Conservation (phyloP, 139 green algal genomes). For the Chlorella vulgaris region DNA sequence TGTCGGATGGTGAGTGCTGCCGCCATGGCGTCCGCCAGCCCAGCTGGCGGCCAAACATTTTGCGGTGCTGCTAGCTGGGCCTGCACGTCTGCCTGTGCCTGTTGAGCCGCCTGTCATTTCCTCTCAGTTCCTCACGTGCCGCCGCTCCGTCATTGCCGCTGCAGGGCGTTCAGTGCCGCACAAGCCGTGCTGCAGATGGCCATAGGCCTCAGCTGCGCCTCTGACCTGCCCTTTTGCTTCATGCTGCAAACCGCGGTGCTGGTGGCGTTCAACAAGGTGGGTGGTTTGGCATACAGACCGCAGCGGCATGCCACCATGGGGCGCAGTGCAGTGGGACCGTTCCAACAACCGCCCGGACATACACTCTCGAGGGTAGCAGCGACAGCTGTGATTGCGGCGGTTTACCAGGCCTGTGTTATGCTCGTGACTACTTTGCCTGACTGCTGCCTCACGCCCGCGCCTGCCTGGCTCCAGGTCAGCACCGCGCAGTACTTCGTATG, state of each 20-base stretch:
- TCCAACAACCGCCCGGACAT: background rate
- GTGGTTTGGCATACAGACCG: background rate
- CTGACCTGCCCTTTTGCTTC: constrained; percentile 39
- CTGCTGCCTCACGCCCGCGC: too few relatives aligned
- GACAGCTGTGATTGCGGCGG: constrained; percentile 10
- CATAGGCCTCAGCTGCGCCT: constrained; percentile 22
- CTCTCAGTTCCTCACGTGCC: background rate
- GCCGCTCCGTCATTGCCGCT: background rate
- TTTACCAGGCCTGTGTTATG: too few relatives aligned
- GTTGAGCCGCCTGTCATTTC: too few relatives aligned
- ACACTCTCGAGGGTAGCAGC: too few relatives aligned
- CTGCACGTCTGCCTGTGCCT: too few relatives aligned
- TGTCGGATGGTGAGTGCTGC: constrained; percentile 23
- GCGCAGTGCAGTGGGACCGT: background rate
- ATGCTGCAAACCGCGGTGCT: constrained; percentile 85
- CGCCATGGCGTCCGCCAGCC: background rate
- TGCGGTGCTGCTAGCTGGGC: constrained; percentile 1
- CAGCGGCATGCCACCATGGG: background rate
- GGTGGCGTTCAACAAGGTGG: constrained; percentile 93
- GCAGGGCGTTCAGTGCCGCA: constrained; percentile 9
- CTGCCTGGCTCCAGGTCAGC: constrained; percentile 42
- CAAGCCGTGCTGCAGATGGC: constrained; percentile 8
- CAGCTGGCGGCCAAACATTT: background rate
- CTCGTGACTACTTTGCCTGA: too few relatives aligned
- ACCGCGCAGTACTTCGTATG: constrained; percentile 99